Base-by-base conservation (phyloP, 495 filamentous ascomycete species). In the Sabuloglossum arenarium region DNA sequence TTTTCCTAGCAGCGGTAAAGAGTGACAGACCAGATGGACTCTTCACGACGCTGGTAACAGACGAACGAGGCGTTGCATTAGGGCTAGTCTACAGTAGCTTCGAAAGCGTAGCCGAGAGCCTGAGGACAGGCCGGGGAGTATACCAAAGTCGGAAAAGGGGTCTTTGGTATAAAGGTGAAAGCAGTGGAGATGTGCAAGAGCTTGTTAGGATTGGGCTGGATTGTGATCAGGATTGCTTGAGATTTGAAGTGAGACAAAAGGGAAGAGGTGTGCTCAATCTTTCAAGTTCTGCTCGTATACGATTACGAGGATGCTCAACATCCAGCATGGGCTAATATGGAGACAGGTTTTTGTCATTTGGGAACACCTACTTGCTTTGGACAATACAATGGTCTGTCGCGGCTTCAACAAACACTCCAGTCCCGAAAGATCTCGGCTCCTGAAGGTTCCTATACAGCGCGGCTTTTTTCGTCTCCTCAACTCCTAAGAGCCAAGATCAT, bases 121-220 rank as follows among this genome's bases (percentile, higher is more conserved):
- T 98, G 47, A 79, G 79, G 58, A 93, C 88, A 1, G 88, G 89
- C 53, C 84, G 81, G 0, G 91, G 91, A 28, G 91, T 97, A 25
- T 98, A 98, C 65, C 88, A 94, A 67, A 94, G 87, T 66, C 75
- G 91, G 32, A 95, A 94, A 72, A 80, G 90, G 6, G 89, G 90
- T 1, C 69, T 98, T 25, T 98, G 91, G 91, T 87, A 93, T 69
- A 98, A 98, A 69, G 91, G 91, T 24, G 86, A 88, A 32, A 88
- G 82, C 9, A 95, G 89, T 53, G 93, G 91, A 27, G 89, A 96
- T 66, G 83, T 82, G 1, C 91, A 98, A 66, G 81, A 96, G 65
- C 70, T 98, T 53, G 74, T 96, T 24, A 79, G 78, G 34, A 80
- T 98, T 60, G 81, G 85, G 3, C 68, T 85, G 25, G 91, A 98